These are phyloP conservation scores for Prunus yedoensis DNA, from an alignment of 331 rosid species.

Conservation along the genomic window DNA sequence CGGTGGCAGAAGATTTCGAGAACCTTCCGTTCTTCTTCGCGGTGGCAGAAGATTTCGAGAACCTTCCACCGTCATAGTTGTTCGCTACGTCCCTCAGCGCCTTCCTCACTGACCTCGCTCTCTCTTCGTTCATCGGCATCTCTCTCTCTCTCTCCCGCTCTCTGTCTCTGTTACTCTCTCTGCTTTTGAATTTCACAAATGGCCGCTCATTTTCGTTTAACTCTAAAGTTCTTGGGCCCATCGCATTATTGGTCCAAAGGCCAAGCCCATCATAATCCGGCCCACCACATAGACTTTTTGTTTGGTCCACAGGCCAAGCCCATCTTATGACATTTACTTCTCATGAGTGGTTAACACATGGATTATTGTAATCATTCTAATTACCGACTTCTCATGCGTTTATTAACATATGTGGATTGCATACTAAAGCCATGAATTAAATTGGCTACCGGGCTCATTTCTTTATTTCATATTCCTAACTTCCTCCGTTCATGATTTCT, in stretches of 20 bases:
- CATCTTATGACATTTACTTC: no score
- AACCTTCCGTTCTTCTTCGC: conserved; percentile 23
- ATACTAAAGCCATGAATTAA: no score
- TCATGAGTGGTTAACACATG: no score
- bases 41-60: conserved; percentile 21
- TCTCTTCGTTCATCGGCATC: conserved; percentile 38
- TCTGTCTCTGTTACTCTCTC: conserved; percentile 7
- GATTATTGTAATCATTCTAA: no score
- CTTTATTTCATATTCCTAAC: no score
- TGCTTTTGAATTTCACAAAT: conserved; percentile 29
- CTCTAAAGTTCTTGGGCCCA: not conserved
- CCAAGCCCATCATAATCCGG: no score
- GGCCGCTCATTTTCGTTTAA: not conserved
- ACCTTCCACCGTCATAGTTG: conserved; percentile 24
- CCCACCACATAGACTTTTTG: no score
- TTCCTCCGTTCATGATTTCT: no score
- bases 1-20: conserved; percentile 21
- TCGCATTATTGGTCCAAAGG: not conserved
- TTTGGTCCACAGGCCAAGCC: not conserved
- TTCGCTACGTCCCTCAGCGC: conserved; percentile 44
- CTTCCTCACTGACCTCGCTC: conserved; percentile 34
- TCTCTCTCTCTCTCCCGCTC: conserved; percentile 21
- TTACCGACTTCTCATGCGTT: no score
- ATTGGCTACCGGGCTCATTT: no score
- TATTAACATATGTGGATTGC: no score